Evolutionary conservation across 225 moss, liverwort and hornwort genomes (phyloP).

Genomic region (Thuidium tamariscinum): DNA sequence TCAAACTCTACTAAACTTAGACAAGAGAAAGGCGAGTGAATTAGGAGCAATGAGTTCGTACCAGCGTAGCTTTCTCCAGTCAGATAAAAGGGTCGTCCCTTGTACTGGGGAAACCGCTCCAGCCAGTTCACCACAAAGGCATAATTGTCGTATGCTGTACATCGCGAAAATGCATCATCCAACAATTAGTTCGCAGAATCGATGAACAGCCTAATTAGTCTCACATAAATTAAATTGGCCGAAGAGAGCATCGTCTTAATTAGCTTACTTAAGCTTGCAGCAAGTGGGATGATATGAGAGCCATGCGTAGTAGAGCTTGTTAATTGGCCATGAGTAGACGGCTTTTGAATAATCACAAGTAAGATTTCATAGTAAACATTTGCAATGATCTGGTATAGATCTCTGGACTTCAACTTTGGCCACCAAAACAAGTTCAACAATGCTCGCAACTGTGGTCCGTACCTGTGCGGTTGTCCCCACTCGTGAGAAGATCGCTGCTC

Average conservation of each 20-base stretch:
- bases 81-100: constrained; percentile 30
- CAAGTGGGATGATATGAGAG: background rate
- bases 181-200: background rate
- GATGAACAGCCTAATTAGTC: background rate
- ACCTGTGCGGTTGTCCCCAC: constrained; percentile 63
- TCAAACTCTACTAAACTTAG: too few species aligned
- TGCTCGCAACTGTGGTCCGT: background rate
- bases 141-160: constrained; percentile 26
- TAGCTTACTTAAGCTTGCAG: background rate
- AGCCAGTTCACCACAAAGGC: constrained; percentile 40
- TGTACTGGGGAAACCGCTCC: constrained; percentile 40
- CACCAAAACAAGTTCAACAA: too few species aligned
- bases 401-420: background rate
- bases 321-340: background rate
- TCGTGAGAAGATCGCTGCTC: constrained; percentile 24
- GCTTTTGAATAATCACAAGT: background rate
- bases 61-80: constrained; percentile 47
- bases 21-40: background rate
- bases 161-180: background rate
- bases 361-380: background rate
- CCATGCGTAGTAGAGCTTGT: background rate
- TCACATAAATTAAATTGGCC: background rate
- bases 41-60: background rate
- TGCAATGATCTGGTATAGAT: background rate
- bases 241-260: background rate